Base-by-base conservation (phyloP, 192 early-diverging fungal genomes). In the Coemansia sp. region DNA sequence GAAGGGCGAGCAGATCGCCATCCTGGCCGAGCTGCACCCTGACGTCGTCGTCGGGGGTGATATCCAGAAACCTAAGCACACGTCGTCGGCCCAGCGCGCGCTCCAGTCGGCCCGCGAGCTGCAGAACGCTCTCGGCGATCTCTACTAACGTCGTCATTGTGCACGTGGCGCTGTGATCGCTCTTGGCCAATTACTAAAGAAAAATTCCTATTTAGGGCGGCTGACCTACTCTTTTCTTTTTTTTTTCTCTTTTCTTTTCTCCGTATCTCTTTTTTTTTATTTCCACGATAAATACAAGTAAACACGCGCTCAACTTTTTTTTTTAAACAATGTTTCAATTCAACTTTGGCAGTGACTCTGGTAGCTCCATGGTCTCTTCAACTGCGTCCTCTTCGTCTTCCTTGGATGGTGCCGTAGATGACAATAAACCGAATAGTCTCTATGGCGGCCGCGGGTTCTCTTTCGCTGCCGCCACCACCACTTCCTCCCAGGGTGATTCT, bases 1-100 rank as follows among this genome's bases (percentile, higher is more conserved):
- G 36, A 83, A 83, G 70, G 77, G 76, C 59, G 81, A 83, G 76
- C 81, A 83, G 70, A 83, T 83, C 33, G 65, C 79, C 3, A 69
- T 77, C 41, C 48, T 82, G 4, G 70, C 74, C 9, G 66, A 42
- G 2, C 60, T 82, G 65, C 79, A 82, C 21, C 79, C 74, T 4
- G 56, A n/a, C 19, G 61, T 61, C 19, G 27, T 24, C 24, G 11
- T 9, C 1, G 40, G 0, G 29, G 3, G 34, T 27, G 59, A 37
- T 37, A 34, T 14, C 7, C 16, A 31, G 36, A 27, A 56, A 4
- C 19, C 8, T 27, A 27, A 21, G 46, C 19, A 48, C 7, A 6
- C 35, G 46, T 45, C 37, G 39, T 53, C 24, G 31, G 41, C 54
- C 7, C 64, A 81, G 54, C 79, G 70, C n/a, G 79, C 74, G 0